These are phyloP conservation scores for Phytophthora sp. DNA, from an alignment of 352 stramenopile genomes.

Conservation along the genomic window DNA sequence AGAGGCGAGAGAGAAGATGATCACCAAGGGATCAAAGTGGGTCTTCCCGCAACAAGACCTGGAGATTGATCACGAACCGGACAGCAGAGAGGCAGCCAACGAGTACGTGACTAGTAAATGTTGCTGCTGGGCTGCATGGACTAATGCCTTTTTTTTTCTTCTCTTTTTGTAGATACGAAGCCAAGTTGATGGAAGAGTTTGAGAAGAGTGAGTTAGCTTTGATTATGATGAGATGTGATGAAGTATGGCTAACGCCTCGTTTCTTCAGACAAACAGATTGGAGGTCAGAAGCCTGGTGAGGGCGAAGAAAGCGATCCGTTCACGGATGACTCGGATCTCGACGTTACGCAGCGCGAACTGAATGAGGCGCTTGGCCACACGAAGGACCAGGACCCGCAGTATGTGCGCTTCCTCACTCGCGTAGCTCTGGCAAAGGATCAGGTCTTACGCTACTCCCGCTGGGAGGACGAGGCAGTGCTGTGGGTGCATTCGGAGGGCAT, in stretches of 20 bases:
- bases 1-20: slow-evolving; percentile 32
- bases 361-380: slow-evolving; percentile 71
- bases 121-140: background rate
- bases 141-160: slow-evolving; percentile 1
- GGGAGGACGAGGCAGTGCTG: slow-evolving; percentile 82
- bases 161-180: slow-evolving; percentile 45
- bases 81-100: slow-evolving; percentile 62
- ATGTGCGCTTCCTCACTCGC: slow-evolving; percentile 83
- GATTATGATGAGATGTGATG: background rate
- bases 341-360: slow-evolving; percentile 78
- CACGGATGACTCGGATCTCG: slow-evolving; percentile 78
- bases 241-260: background rate
- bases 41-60: slow-evolving; percentile 78
- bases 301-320: too few relatives aligned
- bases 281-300: slow-evolving; percentile 9
- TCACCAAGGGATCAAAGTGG: slow-evolving; percentile 67
- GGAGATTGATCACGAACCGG: slow-evolving; percentile 82
- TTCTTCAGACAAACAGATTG: slow-evolving; percentile 17
- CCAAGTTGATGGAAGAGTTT: slow-evolving; percentile 76
- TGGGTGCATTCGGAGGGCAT: slow-evolving; percentile 87
- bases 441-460: slow-evolving; percentile 91
- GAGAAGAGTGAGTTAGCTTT: slow-evolving; percentile 49
- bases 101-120: slow-evolving; percentile 37
- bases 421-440: slow-evolving; percentile 86
- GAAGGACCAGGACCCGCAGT: slow-evolving; percentile 73